A percentile compares a stretch with the other conserved stretches of the same genome.
phyloP scores from a whole-genome alignment of 805 yeast species.

The Saccharomycopsis malanga region DNA sequence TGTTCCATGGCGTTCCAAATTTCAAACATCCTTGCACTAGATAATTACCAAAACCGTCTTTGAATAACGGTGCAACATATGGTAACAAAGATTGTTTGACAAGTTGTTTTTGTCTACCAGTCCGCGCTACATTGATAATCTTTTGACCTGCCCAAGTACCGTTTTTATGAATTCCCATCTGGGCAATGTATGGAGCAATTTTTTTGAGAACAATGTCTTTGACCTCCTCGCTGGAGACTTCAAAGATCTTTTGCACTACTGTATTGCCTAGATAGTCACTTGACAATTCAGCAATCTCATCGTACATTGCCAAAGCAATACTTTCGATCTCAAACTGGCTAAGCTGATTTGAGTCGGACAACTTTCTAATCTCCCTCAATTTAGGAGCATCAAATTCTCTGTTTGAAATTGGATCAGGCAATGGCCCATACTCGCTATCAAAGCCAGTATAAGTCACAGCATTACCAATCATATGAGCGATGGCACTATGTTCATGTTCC shows the following conservation, averaged over 20 bases:
- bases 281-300: slow-evolving; percentile 83
- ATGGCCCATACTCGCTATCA: slow-evolving; percentile 56
- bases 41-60: slow-evolving; percentile 95
- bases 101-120: slow-evolving; percentile 53
- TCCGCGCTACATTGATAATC: slow-evolving; percentile 68
- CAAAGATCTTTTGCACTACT: slow-evolving; percentile 85
- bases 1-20: slow-evolving; percentile 83
- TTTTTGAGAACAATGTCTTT: slow-evolving; percentile 76
- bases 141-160: slow-evolving; percentile 99
- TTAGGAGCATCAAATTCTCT: slow-evolving; percentile 84
- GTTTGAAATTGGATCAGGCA: slow-evolving; percentile 63
- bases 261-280: slow-evolving; percentile 95
- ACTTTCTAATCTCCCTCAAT: slow-evolving; percentile 77
- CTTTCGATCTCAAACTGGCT: slow-evolving; percentile 63
- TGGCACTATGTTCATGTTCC: not conserved
- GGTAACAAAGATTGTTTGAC: slow-evolving; percentile 70
- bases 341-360: slow-evolving; percentile 38
- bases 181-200: slow-evolving; percentile 74
- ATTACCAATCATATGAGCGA: slow-evolving; percentile 35
- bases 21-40: slow-evolving; percentile 91
- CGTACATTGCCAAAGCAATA: slow-evolving; percentile 73
- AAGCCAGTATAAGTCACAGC: slow-evolving; percentile 41
- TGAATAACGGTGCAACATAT: slow-evolving; percentile 75
- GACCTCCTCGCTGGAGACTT: slow-evolving; percentile 57
- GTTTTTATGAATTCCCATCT: slow-evolving; percentile 91